Base-by-base conservation (phyloP, 2,329 filamentous ascomycete species). In the Sclerotinia borealis region DNA sequence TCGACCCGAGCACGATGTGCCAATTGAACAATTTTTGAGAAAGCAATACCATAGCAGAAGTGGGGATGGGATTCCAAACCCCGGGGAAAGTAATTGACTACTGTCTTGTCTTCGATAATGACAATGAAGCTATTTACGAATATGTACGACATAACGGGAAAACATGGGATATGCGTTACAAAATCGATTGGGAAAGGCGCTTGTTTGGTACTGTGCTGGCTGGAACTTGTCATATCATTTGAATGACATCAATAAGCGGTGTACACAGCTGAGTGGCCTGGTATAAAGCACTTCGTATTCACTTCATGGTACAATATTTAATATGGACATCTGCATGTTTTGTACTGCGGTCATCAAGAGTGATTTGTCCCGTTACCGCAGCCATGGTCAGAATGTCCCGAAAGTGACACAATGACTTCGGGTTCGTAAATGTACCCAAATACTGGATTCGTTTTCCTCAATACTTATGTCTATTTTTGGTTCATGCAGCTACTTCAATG, bases 11-110 rank as follows among this genome's bases (percentile, higher is more conserved):
- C 66, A 72, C 64, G 71, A 73, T 67, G 67, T 70, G n/a, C 71
- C 71, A 37, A 70, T 72, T n/a, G 70, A 72, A 62, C 61, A 72
- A 60, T 73, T 73, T 49, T 59, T 73, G 36, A 69, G 69, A 51
- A 61, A 64, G 11, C 71, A 72, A 56, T 73, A 72, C 58, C 68
- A 68, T 56, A 72, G 70, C 52, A 68, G 61, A 47, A 68, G 65
- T 48, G 68, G 67, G 9, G 64, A 68, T 27, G 64, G 62, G 5
- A 66, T 71, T 60, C 67, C 69, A 36, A 36, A 68, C n/a, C 59
- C 54, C 4, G 34, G 27, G 29, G 10, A 41, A 27, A 37, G 49
- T 11, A 61, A 37, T 27, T 55, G 54, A 47, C 17, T 36, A 47
- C 17, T 36, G 27, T 8, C n/a, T 29, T 7, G 29, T 17, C 39